Base-by-base conservation (phyloP, 176 grass and related monocot genomes). In the Hordeum marinum region DNA sequence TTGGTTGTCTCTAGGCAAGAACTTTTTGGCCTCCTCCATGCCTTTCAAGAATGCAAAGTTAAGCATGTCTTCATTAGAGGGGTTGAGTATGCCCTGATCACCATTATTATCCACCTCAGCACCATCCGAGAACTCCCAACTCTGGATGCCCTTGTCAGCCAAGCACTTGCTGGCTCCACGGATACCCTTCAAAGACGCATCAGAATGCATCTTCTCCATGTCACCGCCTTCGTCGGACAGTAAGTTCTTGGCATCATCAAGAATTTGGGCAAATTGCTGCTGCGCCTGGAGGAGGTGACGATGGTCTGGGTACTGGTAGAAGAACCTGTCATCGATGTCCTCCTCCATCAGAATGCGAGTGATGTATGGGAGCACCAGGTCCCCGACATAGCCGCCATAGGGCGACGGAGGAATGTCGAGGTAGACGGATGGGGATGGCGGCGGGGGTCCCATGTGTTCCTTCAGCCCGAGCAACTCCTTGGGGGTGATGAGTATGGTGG, bases 271-370 rank as follows among this genome's bases (percentile, higher is more conserved):
- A 9, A 88, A 91, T 59, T 82, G 77, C 58, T 88, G 83, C 57
- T 88, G 85, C 0, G 41, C 82, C 60, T 80, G 70, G 26, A 91
- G 82, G 63, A 79, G 73, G 14, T 72, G 35, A 17, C 35, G 82
- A 40, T 91, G 54, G 15, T 88, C 71, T 8, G 76, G 48, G 40
- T 73, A 85, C 7, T 78, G 63, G 55, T 69, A 76, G 29, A 59
- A 72, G 14, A 86, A 79, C 5, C 81, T 81, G 23, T 76, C 78
- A 8, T 85, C 90, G 7, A 80, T 72, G n/a, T 89, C 80, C 2
- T 92, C 90, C 60, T 92, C 90, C 90, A 83, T 84, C 32, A 92
- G 75, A 69, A 92, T 81, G 29, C 29, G 34, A 5, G 57, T 58
- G 57, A 91, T 78, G 54, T 83, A 89, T 42, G 73, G 39, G 5